Conservation (phyloP, 2,329 filamentous ascomycete species). For the Diaporthe humulicola region DNA sequence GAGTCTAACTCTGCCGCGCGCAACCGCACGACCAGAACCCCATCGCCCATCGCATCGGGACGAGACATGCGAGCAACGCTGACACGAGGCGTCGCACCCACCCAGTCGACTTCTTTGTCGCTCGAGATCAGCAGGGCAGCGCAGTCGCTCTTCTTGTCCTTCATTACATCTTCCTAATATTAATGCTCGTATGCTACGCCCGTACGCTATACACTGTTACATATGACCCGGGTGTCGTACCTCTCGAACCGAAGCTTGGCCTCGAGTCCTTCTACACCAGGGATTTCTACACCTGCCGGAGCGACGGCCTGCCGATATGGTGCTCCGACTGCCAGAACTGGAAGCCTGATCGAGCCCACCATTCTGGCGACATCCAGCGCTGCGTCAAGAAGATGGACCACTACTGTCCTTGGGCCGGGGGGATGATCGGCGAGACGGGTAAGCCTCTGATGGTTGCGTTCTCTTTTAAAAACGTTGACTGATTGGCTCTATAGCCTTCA, state of each 20-base stretch:
- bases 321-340: constrained; percentile 87
- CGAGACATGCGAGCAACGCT: background rate
- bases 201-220: constrained; percentile 78
- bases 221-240: constrained; percentile 79
- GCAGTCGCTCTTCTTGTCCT: constrained; percentile 79
- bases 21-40: background rate
- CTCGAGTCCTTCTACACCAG: constrained; percentile 84
- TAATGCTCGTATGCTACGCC: constrained; percentile 76
- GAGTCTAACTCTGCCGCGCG: constrained; percentile 50
- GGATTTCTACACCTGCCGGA: constrained; percentile 86
- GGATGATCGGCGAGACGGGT: constrained; percentile 87
- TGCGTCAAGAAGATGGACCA: constrained; percentile 95
- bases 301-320: constrained; percentile 87
- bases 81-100: constrained; percentile 9
- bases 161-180: constrained; percentile 79
- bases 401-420: constrained; percentile 97
- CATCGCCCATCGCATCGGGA: background rate
- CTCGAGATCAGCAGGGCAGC: constrained; percentile 61
- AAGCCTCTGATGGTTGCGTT: constrained; percentile 45
- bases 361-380: constrained; percentile 84
- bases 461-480: background rate
- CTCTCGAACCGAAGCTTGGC: constrained; percentile 72
- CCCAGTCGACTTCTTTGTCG: constrained; percentile 79
- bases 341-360: constrained; percentile 90
- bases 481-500: constrained; percentile 72